These are phyloP conservation scores for Fomitiporia mediterranea DNA, from an alignment of 1,284 basidiomycete species.

Conservation along the genomic window DNA sequence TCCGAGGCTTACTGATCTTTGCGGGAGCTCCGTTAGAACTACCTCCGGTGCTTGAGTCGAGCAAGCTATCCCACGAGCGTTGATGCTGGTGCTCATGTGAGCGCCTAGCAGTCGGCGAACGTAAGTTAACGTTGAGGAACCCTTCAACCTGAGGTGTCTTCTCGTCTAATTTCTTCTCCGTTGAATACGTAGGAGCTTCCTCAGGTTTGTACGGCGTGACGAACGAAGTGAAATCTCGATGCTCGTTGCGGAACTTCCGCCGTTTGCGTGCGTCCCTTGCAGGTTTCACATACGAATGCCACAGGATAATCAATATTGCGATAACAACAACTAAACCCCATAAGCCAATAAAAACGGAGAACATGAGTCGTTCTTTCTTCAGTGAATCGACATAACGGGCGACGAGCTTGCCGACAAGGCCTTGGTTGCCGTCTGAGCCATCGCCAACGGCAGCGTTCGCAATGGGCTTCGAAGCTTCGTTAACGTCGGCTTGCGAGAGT, in stretches of 20 bases:
- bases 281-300: constrained; percentile 55
- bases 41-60: constrained; percentile 31
- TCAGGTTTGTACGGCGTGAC: constrained; percentile 39
- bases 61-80: constrained; percentile 49
- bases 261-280: constrained; percentile 44
- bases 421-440: constrained; percentile 44
- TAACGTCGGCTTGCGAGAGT: constrained; percentile 62
- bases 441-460: constrained; percentile 74
- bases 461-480: constrained; percentile 77
- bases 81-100: constrained; percentile 29
- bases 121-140: constrained; percentile 37
- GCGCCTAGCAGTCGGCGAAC: constrained; percentile 28
- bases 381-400: constrained; percentile 68
- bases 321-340: constrained; percentile 78
- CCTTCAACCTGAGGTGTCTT: constrained; percentile 32
- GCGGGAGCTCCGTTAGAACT: constrained; percentile 16
- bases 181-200: constrained; percentile 6
- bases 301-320: constrained; percentile 59
- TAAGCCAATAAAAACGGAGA: constrained; percentile 72
- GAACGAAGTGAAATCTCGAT: constrained; percentile 38
- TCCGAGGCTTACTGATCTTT: constrained; percentile 33
- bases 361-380: constrained; percentile 79
- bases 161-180: constrained; percentile 27
- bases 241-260: constrained; percentile 47
- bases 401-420: constrained; percentile 73